Evolutionary conservation across 371 early-diverging fungal species (phyloP).

Genomic region (Rhizomucor pusillus): DNA sequence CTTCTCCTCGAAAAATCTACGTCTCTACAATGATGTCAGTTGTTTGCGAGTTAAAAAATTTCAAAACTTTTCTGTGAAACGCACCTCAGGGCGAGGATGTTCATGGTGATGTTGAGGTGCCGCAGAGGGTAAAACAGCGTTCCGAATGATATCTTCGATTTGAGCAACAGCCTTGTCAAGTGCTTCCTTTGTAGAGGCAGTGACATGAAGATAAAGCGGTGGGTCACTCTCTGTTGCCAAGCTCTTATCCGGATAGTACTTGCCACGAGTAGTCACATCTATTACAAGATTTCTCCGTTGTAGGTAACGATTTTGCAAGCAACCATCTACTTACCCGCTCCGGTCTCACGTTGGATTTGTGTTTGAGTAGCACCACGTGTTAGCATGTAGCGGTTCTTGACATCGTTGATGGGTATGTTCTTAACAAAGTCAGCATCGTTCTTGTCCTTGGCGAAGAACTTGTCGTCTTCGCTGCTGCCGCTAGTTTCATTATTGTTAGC

Average conservation of each 20-base stretch:
- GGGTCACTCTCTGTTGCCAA: constrained; percentile 75
- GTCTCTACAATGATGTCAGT: constrained; percentile 15
- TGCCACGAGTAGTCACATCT: constrained; percentile 83
- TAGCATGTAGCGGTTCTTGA: constrained; percentile 75
- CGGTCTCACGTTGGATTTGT: constrained; percentile 70
- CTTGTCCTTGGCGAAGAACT: constrained; percentile 7
- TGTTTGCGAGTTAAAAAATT: too few species aligned
- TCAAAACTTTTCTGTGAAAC: neutral
- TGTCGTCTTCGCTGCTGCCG: neutral
- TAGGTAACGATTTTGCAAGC: too few species aligned
- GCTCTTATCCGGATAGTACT: constrained; percentile 72
- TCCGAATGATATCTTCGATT: constrained; percentile 73
- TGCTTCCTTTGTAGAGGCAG: constrained; percentile 63
- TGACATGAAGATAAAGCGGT: constrained; percentile 75
- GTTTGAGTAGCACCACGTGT: constrained; percentile 77
- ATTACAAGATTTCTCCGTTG: constrained; percentile 2
- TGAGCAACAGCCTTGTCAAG: constrained; percentile 70
- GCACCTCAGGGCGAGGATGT: constrained; percentile 6
- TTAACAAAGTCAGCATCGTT: constrained; percentile 45
- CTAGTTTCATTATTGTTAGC: constrained; percentile 15
- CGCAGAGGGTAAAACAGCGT: constrained; percentile 25
- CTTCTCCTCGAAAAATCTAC: constrained; percentile 60
- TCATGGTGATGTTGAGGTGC: constrained; percentile 15
- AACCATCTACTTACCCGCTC: constrained; percentile 49
- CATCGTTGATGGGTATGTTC: constrained; percentile 79